Base-by-base conservation (phyloP, 306 rosid genomes). In the Datisca glomerata region DNA sequence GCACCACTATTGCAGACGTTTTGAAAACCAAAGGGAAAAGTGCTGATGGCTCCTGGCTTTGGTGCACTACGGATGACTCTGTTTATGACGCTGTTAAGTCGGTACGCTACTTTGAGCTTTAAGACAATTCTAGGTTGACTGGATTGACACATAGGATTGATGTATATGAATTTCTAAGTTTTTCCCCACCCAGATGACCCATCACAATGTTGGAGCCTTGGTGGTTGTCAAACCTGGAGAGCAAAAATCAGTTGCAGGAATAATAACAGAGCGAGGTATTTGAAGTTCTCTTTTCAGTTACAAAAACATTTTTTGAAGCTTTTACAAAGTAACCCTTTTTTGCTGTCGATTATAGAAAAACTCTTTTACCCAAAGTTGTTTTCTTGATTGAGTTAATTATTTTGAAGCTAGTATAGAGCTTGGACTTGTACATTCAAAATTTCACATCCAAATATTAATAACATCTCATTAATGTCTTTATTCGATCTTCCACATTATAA, bases 21-120 rank as follows among this genome's bases (percentile, higher is more conserved):
- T 43, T 91, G 81, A 70, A 59, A 36, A 60, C 45, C 3, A 91
- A 91, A 60, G 98, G 96, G 27, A 73, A 84, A 69, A 47, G 76
- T 24, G 98, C 92, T 19, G 98, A 91, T 67, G 98, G 98, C 59
- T 91, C 98, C 57, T 91, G 98, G 98, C 98, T 91, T 21, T 91
- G 98, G 98, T 91, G 98, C 80, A 69, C 96, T 21, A 80, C 81
- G 1, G 85, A 78, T 4, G 98, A 91, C 64, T 41, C 85, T 27
- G 98, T 91, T 42, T 91, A 91, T 51, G 87, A 91, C 37, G 98
- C 98, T 65, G 98, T 91, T 23, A 71, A 91, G 73, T 91, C 98
- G 85, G 98, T 91, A 80, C 45, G 75, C 65, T 18, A 49, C 20
- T 51, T 32, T 17, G 39, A 44, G 49, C 39, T 28, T 33, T 25